A percentile compares a stretch with the other conserved stretches of the same genome.
Conservation (phyloP, 2,329 filamentous ascomycete species). For the Didymella exigua region DNA sequence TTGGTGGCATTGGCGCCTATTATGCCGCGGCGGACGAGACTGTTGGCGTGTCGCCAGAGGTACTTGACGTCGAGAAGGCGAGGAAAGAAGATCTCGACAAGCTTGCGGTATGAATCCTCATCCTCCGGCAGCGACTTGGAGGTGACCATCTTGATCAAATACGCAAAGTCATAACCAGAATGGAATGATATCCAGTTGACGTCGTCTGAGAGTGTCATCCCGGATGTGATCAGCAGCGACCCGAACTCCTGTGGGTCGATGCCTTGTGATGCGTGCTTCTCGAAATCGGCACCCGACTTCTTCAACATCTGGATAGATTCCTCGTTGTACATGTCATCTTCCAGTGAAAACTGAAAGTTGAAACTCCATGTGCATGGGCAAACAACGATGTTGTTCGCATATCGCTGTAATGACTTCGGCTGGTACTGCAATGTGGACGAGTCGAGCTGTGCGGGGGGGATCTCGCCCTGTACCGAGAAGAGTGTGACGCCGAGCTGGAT, state of each 20-base stretch:
- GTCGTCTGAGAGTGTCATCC: conserved; percentile 83
- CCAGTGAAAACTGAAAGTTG: conserved; percentile 95
- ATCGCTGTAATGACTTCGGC: conserved; percentile 55
- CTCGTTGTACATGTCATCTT: conserved; percentile 97
- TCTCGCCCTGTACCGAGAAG: conserved; percentile 88
- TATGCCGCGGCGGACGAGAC: conserved; percentile 61
- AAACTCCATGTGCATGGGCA: conserved; percentile 97
- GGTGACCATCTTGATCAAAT: conserved; percentile 91
- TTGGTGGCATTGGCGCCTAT: conserved; percentile 61
- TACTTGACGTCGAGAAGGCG: conserved; percentile 96
- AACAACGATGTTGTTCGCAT: conserved; percentile 60
- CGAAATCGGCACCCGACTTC: conserved; percentile 91
- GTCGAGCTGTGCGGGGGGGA: conserved; percentile 72
- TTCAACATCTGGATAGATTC: conserved; percentile 91
- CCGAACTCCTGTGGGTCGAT: conserved; percentile 92
- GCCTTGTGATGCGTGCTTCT: conserved; percentile 80
- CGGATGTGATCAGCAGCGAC: conserved; percentile 86
- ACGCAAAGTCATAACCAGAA: conserved; percentile 97
- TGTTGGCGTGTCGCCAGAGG: conserved; percentile 85
- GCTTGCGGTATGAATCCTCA: conserved; percentile 84
- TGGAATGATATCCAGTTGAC: conserved; percentile 98
- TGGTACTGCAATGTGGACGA: conserved; percentile 50
- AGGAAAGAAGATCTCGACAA: conserved; percentile 92
- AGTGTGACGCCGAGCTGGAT: conserved; percentile 96
- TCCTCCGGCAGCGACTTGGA: conserved; percentile 83